Evolutionary conservation across 2,329 filamentous ascomycete genomes (phyloP).

Genomic region (Phialocephala sp.): DNA sequence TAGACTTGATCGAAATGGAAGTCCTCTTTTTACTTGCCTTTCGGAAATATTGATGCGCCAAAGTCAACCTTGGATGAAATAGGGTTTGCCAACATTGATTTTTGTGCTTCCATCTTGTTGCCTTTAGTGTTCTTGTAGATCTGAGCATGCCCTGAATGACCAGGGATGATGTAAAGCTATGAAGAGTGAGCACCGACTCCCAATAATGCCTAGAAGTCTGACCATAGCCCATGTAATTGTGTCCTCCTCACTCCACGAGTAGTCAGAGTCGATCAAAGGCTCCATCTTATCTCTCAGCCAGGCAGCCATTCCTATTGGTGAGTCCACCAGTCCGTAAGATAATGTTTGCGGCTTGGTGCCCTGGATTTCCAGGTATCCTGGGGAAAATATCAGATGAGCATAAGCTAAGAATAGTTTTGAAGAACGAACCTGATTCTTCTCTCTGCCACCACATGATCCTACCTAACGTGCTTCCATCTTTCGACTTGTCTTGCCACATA

Average conservation of each 20-base stretch:
- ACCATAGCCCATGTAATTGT: slow-evolving; percentile 67
- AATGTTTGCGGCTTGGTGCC: slow-evolving; percentile 35
- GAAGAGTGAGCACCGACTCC: not conserved
- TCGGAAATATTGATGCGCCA: slow-evolving; percentile 34
- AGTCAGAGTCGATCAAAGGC: slow-evolving; percentile 50
- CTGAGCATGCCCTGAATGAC: slow-evolving; percentile 27
- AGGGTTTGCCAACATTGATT: slow-evolving; percentile 5
- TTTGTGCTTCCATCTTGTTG: slow-evolving; percentile 12
- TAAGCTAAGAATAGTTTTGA: not conserved
- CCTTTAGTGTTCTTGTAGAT: slow-evolving; percentile 36
- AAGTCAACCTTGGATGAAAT: slow-evolving; percentile 31
- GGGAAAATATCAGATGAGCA: not conserved
- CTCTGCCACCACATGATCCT: slow-evolving; percentile 28
- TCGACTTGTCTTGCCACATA: slow-evolving; percentile 26
- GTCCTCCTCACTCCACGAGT: slow-evolving; percentile 77
- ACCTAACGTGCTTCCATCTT: slow-evolving; percentile 34
- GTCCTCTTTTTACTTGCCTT: slow-evolving; percentile 20
- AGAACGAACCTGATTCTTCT: slow-evolving; percentile 12
- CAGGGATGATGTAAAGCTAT: slow-evolving; percentile 33
- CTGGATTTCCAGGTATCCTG: slow-evolving; percentile 35
- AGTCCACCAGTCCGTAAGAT: slow-evolving; percentile 32
- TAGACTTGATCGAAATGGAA: not conserved
- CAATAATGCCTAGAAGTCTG: not conserved
- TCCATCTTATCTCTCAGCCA: slow-evolving; percentile 37
- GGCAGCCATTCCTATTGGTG: slow-evolving; percentile 33